Evolutionary conservation across 306 rosid genomes (phyloP).

Genomic region (Quercus alba): DNA sequence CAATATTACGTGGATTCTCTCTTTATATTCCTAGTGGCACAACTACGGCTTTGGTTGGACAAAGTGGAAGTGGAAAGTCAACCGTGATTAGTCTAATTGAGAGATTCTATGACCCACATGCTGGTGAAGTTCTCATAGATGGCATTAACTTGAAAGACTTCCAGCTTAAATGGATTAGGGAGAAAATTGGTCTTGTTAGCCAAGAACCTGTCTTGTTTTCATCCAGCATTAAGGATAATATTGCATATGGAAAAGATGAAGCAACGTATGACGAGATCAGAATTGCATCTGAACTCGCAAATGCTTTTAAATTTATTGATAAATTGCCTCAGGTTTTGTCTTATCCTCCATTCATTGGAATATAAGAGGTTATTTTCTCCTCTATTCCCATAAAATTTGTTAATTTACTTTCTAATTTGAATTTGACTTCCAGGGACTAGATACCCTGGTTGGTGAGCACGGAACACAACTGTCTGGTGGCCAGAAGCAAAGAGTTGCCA

Average conservation of each 20-base stretch:
- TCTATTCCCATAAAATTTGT: not conserved
- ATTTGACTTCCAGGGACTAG: constrained; percentile 42
- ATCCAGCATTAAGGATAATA: constrained; percentile 40
- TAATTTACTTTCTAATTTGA: not conserved
- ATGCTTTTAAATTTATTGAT: constrained; percentile 42
- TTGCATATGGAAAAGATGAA: constrained; percentile 42
- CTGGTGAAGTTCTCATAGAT: constrained; percentile 49
- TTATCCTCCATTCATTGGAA: not conserved
- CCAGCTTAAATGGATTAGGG: constrained; percentile 37
- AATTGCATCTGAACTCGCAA: constrained; percentile 34
- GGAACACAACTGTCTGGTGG: constrained; percentile 72
- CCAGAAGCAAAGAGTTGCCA: constrained; percentile 61
- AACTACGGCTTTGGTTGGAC: constrained; percentile 54
- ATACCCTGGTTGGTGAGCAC: constrained; percentile 66
- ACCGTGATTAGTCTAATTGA: constrained; percentile 41
- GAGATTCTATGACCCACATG: constrained; percentile 45
- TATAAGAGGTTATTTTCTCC: not conserved
- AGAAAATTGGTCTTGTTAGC: constrained; percentile 43
- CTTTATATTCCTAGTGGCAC: constrained; percentile 48
- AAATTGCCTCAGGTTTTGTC: constrained; percentile 39
- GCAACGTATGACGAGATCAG: constrained; percentile 41
- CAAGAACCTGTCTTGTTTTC: constrained; percentile 47
- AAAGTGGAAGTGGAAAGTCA: constrained; percentile 53
- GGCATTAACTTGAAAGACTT: constrained; percentile 40
- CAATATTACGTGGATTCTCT: constrained; percentile 38